These are phyloP conservation scores for Chaetomidium leptoderma DNA, from an alignment of 495 filamentous ascomycete genomes.

Conservation along the genomic window DNA sequence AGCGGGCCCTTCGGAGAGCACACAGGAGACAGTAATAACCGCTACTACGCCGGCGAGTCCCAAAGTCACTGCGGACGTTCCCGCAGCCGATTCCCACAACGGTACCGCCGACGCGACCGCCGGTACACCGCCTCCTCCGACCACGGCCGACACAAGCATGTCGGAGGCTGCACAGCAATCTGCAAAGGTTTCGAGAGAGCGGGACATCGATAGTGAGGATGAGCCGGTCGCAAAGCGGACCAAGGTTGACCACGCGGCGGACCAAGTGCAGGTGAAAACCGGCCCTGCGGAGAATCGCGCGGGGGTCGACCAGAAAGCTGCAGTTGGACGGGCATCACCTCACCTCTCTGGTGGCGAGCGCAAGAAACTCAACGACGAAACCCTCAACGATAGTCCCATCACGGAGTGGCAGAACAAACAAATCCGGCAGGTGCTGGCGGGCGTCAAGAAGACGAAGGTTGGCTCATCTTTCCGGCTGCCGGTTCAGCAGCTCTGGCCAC, in stretches of 20 bases:
- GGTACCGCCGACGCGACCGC: slow-evolving; percentile 9
- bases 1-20: slow-evolving; percentile 20
- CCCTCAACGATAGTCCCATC: slow-evolving; percentile 34
- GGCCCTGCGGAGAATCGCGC: slow-evolving; percentile 10
- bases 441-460: slow-evolving; percentile 75
- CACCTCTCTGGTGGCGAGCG: slow-evolving; percentile 13
- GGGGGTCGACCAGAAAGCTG: slow-evolving; percentile 20
- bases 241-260: slow-evolving; percentile 41
- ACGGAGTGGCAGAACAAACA: slow-evolving; percentile 46
- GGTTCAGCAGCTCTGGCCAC: slow-evolving; percentile 55
- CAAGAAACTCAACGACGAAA: slow-evolving; percentile 25
- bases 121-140: slow-evolving; percentile 18
- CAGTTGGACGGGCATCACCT: not conserved
- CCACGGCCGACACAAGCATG: slow-evolving; percentile 36
- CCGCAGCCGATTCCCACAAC: slow-evolving; percentile 15
- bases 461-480: slow-evolving; percentile 68
- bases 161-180: slow-evolving; percentile 32
- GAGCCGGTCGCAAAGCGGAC: slow-evolving; percentile 74
- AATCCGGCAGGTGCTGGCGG: slow-evolving; percentile 53
- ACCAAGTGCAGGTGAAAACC: slow-evolving; percentile 28
- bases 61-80: slow-evolving; percentile 19
- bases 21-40: slow-evolving; percentile 29
- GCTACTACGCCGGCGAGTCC: slow-evolving; percentile 26
- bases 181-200: slow-evolving; percentile 61
- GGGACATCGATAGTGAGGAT: slow-evolving; percentile 66